Conservation (phyloP, 2,329 filamentous ascomycete species). For the Aspergillus puulaauensis region DNA sequence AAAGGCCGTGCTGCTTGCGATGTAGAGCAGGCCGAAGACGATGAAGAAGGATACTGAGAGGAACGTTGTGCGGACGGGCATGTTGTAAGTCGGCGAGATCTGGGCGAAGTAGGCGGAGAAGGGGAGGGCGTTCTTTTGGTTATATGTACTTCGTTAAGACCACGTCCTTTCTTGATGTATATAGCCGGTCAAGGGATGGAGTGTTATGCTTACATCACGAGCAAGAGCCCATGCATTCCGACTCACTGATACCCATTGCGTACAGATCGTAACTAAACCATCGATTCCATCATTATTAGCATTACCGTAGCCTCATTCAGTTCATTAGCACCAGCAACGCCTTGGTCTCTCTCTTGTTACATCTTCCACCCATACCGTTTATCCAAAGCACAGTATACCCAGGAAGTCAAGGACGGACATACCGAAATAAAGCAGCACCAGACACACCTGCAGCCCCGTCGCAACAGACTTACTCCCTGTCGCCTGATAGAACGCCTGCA, state of each 20-base stretch:
- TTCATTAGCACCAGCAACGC: too few species aligned
- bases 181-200: neutral
- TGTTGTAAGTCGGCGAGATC: slow-evolving; percentile 1
- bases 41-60: slow-evolving; percentile 24
- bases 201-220: slow-evolving; percentile 4
- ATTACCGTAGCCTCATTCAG: too few species aligned
- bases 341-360: too few species aligned
- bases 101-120: slow-evolving; percentile 16
- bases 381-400: neutral
- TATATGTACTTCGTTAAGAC: neutral
- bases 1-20: slow-evolving; percentile 32
- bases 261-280: slow-evolving; percentile 10
- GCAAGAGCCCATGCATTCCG: slow-evolving; percentile 17
- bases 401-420: slow-evolving; percentile 5
- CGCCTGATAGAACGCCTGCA: slow-evolving; percentile 22
- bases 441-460: slow-evolving; percentile 13
- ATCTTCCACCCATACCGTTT: neutral
- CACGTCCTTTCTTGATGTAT: neutral
- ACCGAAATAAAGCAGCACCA: slow-evolving; percentile 18
- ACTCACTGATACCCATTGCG: slow-evolving; percentile 16
- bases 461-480: slow-evolving; percentile 24
- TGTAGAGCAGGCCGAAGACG: slow-evolving; percentile 34
- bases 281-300: too few species aligned
- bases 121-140: slow-evolving; percentile 11
- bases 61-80: slow-evolving; percentile 29